phyloP scores from a whole-genome alignment of 2,329 filamentous ascomycete species.

The Microsporum audouinii region DNA sequence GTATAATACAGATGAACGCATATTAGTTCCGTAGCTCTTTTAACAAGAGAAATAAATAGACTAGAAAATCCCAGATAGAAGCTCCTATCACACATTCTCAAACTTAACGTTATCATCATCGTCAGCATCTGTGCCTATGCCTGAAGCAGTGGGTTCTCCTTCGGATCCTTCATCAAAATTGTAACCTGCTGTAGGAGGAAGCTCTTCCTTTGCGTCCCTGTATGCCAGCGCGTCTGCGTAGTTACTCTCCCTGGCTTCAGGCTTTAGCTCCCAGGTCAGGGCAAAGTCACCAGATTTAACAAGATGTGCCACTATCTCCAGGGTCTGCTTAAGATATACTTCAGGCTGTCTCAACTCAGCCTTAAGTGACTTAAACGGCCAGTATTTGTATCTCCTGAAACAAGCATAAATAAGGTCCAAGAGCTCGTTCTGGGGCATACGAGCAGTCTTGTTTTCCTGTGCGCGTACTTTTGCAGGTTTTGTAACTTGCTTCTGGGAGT shows the following conservation, averaged over 20 bases:
- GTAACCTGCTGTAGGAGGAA: slow-evolving; percentile 37
- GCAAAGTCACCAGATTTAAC: slow-evolving; percentile 75
- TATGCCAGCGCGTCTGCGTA: slow-evolving; percentile 31
- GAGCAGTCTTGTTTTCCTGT: slow-evolving; percentile 72
- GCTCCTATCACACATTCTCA: slow-evolving; percentile 54
- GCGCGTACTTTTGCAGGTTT: slow-evolving; percentile 45
- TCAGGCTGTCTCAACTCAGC: slow-evolving; percentile 73
- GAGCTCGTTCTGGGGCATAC: slow-evolving; percentile 79
- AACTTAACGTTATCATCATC: slow-evolving; percentile 59
- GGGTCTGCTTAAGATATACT: slow-evolving; percentile 73
- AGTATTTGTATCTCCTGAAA: slow-evolving; percentile 81
- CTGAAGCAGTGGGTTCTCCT: slow-evolving; percentile 34
- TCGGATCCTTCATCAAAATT: slow-evolving; percentile 42
- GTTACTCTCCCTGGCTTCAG: slow-evolving; percentile 51
- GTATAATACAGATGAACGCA: background rate
- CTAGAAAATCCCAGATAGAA: background rate
- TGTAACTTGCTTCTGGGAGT: slow-evolving; percentile 30
- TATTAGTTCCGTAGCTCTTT: background rate
- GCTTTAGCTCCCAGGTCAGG: slow-evolving; percentile 71
- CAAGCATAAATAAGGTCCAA: slow-evolving; percentile 72
- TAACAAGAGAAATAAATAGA: background rate
- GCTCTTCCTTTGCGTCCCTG: slow-evolving; percentile 42
- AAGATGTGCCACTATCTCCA: slow-evolving; percentile 72
- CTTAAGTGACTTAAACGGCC: slow-evolving; percentile 83
- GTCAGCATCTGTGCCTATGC: slow-evolving; percentile 50